phyloP scores from a whole-genome alignment of 23 red algal species.

The Cyanidium caldarium region DNA sequence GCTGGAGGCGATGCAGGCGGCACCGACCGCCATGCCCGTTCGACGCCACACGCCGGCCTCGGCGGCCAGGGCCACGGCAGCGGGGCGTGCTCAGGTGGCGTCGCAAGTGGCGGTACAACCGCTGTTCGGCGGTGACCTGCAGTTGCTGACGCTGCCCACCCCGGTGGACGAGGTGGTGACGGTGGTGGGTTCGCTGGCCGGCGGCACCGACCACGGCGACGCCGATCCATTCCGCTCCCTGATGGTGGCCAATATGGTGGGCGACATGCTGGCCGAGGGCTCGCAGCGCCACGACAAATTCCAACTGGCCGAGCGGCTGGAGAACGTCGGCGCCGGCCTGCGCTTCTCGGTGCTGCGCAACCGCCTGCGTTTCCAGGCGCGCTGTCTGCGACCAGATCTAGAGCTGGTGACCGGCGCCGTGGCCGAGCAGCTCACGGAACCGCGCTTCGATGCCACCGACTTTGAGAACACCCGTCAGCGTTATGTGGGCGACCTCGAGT shows the following conservation, averaged over 20 bases:
- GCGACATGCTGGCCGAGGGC: constrained; percentile 9
- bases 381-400: constrained; percentile 7
- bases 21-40: not conserved
- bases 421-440: constrained; percentile 4
- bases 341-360: not conserved
- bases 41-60: not conserved
- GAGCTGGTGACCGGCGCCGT: not conserved
- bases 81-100: not conserved
- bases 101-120: not conserved
- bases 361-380: constrained; percentile 8
- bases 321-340: constrained; percentile 11
- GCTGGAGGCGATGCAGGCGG: not conserved
- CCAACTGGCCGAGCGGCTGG: not conserved
- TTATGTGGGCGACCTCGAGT: not conserved
- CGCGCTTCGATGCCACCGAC: not conserved
- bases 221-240: not conserved
- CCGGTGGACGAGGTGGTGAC: constrained; percentile 3
- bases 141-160: not conserved
- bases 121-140: not conserved
- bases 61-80: not conserved
- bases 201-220: constrained; percentile 13
- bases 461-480: constrained; percentile 4
- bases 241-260: constrained; percentile 10
- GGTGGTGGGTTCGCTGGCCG: constrained; percentile 4
- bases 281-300: constrained; percentile 1